Base-by-base conservation (phyloP, 495 filamentous ascomycete genomes). In the Penicillium pancosmium region DNA sequence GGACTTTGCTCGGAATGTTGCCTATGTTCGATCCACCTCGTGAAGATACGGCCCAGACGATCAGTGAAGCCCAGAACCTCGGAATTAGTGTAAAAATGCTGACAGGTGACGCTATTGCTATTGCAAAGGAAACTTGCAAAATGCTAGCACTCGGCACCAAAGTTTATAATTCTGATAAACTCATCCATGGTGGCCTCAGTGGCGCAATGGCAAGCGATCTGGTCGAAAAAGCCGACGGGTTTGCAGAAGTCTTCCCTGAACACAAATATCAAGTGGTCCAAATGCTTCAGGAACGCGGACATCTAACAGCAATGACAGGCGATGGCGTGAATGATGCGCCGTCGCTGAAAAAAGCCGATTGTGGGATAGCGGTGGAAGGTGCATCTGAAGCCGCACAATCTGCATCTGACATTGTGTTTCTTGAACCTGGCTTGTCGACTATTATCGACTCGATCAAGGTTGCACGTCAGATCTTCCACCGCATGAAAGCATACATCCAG, bases 251-350 rank as follows among this genome's bases (percentile, higher is more conserved):
- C 43, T 97, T 96, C 82, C 93, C 93, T 56, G 91, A 97, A 77
- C 93, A 97, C 81, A 97, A 97, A 82, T 96, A 93, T 77, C 92
- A 96, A 64, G 93, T 97, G 68, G 93, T 97, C 63, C 90, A 96
- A 75, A 95, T 96, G 78, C 87, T 97, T 31, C 93, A 97, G 77
- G 90, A 96, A 78, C 90, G 93, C 82, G 93, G 93, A 65, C 93
- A 96, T 82, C 82, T 97, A 41, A 93, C 95, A 75, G 93, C 93
- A 66, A 97, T 97, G 93, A 97, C 93, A 76, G 93, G 93, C 78
- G 93, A 97, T 69, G 93, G 93, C 84, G 93, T 97, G 72, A 97
- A 97, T 76, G 93, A 97, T 77, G 93, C 93, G 50, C 93, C 93
- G 34, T 96, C 92, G 38, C 80, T 97, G 54, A 97, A 97, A 82